phyloP scores from a whole-genome alignment of 148 eudicot genomes.

The Arctostaphylos glauca region DNA sequence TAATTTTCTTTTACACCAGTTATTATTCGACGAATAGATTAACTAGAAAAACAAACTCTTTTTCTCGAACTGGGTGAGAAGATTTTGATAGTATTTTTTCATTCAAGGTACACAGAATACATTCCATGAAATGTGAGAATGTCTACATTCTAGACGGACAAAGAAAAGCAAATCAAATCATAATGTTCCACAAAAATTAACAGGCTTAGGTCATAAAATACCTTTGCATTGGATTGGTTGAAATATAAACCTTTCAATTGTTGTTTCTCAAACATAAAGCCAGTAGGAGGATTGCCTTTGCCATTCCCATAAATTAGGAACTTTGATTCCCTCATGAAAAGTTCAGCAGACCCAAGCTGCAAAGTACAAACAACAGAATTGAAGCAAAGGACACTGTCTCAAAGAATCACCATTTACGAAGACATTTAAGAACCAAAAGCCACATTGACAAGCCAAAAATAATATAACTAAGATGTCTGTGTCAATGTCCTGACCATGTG shows the following conservation, averaged over 20 bases:
- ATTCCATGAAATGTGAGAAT: background rate
- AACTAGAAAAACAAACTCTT: background rate
- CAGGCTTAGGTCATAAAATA: slow-evolving; percentile 20
- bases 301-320: slow-evolving; percentile 84
- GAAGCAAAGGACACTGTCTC: background rate
- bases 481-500: background rate
- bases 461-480: background rate
- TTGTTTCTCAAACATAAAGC: slow-evolving; percentile 87
- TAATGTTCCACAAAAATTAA: background rate
- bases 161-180: background rate
- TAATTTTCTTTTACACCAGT: background rate
- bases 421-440: background rate
- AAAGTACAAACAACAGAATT: slow-evolving; percentile 5
- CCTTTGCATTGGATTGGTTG: slow-evolving; percentile 92
- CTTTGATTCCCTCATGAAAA: slow-evolving; percentile 77
- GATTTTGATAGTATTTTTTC: background rate
- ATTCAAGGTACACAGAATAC: background rate
- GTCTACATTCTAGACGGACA: background rate
- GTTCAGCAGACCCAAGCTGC: slow-evolving; percentile 96
- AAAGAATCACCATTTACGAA: background rate
- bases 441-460: background rate
- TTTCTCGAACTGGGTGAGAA: background rate
- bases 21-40: background rate
- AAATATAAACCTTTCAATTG: slow-evolving; percentile 83
- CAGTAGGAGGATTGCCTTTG: slow-evolving; percentile 77